Evolutionary conservation across 805 yeast genomes (phyloP), one percentile per base, ranked within the genome.

Genomic region (Saturnispora halmiae): DNA sequence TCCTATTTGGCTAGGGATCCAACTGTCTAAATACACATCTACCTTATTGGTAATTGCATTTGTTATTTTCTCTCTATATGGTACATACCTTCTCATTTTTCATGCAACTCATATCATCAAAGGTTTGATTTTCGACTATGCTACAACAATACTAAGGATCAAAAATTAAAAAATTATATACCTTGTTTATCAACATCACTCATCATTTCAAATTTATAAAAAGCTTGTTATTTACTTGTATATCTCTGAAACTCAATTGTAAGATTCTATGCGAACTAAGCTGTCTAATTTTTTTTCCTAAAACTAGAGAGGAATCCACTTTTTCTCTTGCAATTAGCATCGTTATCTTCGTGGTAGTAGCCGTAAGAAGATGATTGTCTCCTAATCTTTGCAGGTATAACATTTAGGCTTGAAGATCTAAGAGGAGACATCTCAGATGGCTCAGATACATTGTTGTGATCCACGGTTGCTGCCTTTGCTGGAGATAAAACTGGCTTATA

Each of bases 1-100:
- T 13, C 50, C 50, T 11, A 32, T 47, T 24, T 46, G 28, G 46
- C 39, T 31, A 22, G 31, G 25, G 2, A 24, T 19, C 26, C 42
- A 10, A 16, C 19, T 22, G 3, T 34, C 31, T 6, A 33, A 21
- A 4, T 42, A 10, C 15, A 28, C 38, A 1, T 25, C 42, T 7
- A 16, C 26, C 29, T 9, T 40, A 7, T 13, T 40, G 25, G 34
- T 30, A 6, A 6, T 40, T 11, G 19, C 24, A 4, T 16, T 34
- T 13, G 26, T 24, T 3, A 3, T 27, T n/a, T 21, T 19, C n/a
- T 28, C 34, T 11, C 13, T 33, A 14, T 40, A 28, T 29, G 34
- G 37, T 4, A 27, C 37, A 25, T 39, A 16, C 28, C 33, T 20
- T 10, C 6, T 22, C 26, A 7, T 22, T 10, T 22, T 22, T 22